Evolutionary conservation across 768 basidiomycete genomes (phyloP).

Genomic region (Leccinum variicolor): DNA sequence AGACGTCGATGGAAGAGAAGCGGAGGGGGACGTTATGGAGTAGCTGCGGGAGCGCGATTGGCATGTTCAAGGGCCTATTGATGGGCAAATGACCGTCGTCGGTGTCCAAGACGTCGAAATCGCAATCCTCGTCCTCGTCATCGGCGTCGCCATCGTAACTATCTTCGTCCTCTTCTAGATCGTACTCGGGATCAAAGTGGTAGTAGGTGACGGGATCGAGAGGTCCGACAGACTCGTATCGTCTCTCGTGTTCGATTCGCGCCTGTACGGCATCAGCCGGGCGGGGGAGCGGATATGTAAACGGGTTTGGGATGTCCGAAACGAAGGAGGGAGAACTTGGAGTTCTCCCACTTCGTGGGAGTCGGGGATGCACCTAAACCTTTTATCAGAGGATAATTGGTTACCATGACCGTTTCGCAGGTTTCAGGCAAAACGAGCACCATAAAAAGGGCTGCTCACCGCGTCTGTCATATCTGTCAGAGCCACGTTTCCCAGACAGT

Average conservation of each 20-base stretch:
- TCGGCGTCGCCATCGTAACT: neutral
- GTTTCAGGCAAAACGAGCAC: too few relatives aligned
- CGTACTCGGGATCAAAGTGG: neutral
- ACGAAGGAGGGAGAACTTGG: neutral
- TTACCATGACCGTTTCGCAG: too few relatives aligned
- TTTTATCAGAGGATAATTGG: too few relatives aligned
- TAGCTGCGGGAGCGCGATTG: conserved; percentile 5
- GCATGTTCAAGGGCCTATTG: neutral
- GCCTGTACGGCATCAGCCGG: neutral
- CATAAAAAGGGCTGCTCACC: too few relatives aligned
- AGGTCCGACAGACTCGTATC: neutral
- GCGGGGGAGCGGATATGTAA: neutral
- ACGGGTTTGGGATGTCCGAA: conserved; percentile 18
- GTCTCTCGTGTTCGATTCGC: neutral
- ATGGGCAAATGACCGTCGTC: too few relatives aligned
- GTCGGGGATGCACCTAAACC: too few relatives aligned
- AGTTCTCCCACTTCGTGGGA: too few relatives aligned
- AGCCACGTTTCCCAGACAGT: too few relatives aligned
- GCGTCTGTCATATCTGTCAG: too few relatives aligned
- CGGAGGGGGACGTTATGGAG: neutral
- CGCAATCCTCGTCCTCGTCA: neutral
- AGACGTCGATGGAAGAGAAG: neutral
- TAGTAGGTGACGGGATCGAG: neutral
- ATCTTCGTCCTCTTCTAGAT: neutral
- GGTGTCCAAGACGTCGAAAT: neutral